Conservation (phyloP, 805 yeast species). For the Jamesozyma rosinii region DNA sequence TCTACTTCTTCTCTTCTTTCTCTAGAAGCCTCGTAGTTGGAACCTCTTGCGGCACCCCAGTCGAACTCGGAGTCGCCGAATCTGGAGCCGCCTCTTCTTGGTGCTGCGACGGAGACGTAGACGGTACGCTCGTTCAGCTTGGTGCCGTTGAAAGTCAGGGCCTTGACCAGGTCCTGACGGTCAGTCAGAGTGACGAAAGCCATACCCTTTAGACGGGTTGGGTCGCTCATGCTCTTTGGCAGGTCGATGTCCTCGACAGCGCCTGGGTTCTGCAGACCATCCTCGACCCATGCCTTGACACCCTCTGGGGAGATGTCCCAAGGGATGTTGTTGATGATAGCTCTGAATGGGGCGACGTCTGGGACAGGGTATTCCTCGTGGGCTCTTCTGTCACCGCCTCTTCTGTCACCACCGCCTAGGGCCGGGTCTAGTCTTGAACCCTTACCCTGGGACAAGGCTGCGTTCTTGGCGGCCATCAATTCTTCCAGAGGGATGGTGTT, state of each 20-base stretch:
- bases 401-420: constrained; percentile 28
- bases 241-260: constrained; percentile 57
- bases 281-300: constrained; percentile 52
- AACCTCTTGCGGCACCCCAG: constrained; percentile 44
- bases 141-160: constrained; percentile 62
- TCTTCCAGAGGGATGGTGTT: constrained; percentile 26
- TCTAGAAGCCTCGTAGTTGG: constrained; percentile 28
- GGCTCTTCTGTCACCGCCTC: constrained; percentile 24
- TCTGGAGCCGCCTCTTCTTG: constrained; percentile 36
- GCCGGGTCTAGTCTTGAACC: constrained; percentile 33
- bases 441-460: constrained; percentile 22
- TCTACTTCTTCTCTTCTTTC: constrained; percentile 33
- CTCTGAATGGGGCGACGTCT: constrained; percentile 83
- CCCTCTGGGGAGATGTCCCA: constrained; percentile 66
- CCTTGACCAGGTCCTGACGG: constrained; percentile 64
- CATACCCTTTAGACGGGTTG: constrained; percentile 71
- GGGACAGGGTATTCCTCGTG: constrained; percentile 79
- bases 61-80: constrained; percentile 36
- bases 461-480: constrained; percentile 6
- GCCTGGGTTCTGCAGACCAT: constrained; percentile 41
- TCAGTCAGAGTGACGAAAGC: constrained; percentile 81
- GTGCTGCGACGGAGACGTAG: constrained; percentile 75
- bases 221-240: constrained; percentile 55
- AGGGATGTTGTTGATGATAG: constrained; percentile 79
- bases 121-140: constrained; percentile 63